Percentiles rank a stretch among this genome's conserved stretches.
Evolutionary conservation across 2,329 filamentous ascomycete genomes (phyloP).

Genomic region (Fusarium sp.): DNA sequence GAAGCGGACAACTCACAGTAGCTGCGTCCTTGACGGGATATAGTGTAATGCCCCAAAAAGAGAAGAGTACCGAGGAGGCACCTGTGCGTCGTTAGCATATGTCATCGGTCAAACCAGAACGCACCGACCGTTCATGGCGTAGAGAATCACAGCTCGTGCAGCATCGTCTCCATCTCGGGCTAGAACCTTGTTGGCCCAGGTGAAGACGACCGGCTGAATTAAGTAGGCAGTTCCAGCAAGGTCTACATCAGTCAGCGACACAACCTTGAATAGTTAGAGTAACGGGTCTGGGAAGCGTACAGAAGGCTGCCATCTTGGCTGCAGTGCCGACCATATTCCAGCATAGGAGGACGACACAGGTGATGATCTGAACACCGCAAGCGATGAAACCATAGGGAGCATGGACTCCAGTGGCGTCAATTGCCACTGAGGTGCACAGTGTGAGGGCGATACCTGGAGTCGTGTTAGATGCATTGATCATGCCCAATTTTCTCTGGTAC

Average conservation of each 20-base stretch:
- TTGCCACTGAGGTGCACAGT: constrained; percentile 48
- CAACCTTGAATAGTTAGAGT: no score
- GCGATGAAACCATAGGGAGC: constrained; percentile 48
- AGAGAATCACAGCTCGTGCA: constrained; percentile 48
- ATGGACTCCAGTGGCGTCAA: constrained; percentile 49
- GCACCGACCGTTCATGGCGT: constrained; percentile 48
- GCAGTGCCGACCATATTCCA: constrained; percentile 44
- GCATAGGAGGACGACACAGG: constrained; percentile 47
- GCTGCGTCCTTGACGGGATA: constrained; percentile 49
- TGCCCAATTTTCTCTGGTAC: accelerated
- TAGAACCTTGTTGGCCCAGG: constrained; percentile 51
- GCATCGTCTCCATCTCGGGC: constrained; percentile 50
- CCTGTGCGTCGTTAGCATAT: neutral
- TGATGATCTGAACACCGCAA: constrained; percentile 46
- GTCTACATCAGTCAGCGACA: constrained; percentile 39
- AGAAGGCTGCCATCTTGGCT: constrained; percentile 31
- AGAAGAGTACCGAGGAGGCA: constrained; percentile 49
- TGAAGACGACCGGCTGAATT: constrained; percentile 52
- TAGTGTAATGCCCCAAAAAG: constrained; percentile 51
- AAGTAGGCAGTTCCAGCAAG: constrained; percentile 52
- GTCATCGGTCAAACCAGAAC: accelerated
- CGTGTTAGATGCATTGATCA: neutral
- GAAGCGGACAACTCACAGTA: constrained; percentile 41
- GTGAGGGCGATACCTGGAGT: constrained; percentile 7
- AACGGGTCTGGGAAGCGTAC: neutral